phyloP scores from a whole-genome alignment of 2,329 filamentous ascomycete species.

The Verticillium zaregamsianum region DNA sequence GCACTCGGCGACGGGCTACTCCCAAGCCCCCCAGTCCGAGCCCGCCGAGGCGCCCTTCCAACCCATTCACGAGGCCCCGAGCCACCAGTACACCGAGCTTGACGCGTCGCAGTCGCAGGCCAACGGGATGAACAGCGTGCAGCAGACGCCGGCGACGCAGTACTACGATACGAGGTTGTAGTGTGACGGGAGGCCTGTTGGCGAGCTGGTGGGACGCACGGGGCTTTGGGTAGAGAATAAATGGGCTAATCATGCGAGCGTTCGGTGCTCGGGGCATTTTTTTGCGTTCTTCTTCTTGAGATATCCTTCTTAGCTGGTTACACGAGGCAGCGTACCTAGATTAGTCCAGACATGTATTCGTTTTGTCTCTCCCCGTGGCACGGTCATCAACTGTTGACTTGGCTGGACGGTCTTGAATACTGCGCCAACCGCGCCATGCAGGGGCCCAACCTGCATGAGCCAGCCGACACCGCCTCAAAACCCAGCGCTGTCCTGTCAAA shows the following conservation, averaged over 20 bases:
- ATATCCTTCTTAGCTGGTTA: background rate
- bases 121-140: conserved; percentile 2
- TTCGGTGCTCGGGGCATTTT: background rate
- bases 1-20: background rate
- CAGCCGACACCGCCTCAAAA: no score
- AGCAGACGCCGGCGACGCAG: conserved; percentile 1
- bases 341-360: background rate
- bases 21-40: background rate
- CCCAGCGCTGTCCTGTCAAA: no score
- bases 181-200: background rate
- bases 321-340: background rate
- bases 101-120: background rate
- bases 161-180: background rate
- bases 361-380: background rate
- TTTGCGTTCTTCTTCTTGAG: background rate
- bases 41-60: background rate
- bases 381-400: background rate
- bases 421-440: no score
- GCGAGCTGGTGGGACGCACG: background rate
- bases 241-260: background rate
- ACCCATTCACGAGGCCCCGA: conserved; percentile 3
- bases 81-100: background rate
- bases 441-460: no score
- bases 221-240: no score
- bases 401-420: no score